Conservation (phyloP, 495 filamentous ascomycete species). For the Tuber borchii region DNA sequence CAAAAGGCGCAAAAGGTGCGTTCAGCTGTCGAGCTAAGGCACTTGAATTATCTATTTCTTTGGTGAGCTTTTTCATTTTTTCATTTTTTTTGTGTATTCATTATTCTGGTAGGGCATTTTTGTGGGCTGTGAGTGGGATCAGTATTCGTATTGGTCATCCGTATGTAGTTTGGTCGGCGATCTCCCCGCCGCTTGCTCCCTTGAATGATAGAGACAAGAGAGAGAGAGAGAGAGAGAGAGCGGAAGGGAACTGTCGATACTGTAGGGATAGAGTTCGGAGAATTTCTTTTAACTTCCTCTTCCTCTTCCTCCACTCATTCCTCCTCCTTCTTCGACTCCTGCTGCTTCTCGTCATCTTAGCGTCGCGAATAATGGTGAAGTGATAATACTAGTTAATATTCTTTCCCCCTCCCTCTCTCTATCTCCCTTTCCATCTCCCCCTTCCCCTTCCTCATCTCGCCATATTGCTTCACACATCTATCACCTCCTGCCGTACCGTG, state of each 20-base stretch:
- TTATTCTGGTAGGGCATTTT: neutral
- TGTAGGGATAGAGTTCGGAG: neutral
- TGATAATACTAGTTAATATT: neutral
- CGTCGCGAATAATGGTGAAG: neutral
- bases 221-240: neutral
- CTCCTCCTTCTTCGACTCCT: neutral
- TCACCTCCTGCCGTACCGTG: neutral
- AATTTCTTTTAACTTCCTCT: neutral
- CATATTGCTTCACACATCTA: neutral
- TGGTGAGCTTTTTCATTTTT: neutral
- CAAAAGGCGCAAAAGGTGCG: neutral
- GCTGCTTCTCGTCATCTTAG: neutral
- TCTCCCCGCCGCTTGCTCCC: neutral
- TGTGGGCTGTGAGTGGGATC: neutral
- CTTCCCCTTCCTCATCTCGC: neutral
- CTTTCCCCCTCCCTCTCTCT: neutral
- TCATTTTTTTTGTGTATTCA: neutral
- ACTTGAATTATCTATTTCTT: neutral
- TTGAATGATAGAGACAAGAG: neutral
- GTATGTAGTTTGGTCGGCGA: slow-evolving; percentile 1
- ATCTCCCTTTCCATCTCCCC: neutral
- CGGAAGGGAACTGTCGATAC: neutral
- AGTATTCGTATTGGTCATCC: neutral
- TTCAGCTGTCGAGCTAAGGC: neutral
- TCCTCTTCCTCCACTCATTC: neutral